These are phyloP conservation scores for Halophytophthora polymorphica DNA, from an alignment of 352 stramenopile species.

Conservation along the genomic window DNA sequence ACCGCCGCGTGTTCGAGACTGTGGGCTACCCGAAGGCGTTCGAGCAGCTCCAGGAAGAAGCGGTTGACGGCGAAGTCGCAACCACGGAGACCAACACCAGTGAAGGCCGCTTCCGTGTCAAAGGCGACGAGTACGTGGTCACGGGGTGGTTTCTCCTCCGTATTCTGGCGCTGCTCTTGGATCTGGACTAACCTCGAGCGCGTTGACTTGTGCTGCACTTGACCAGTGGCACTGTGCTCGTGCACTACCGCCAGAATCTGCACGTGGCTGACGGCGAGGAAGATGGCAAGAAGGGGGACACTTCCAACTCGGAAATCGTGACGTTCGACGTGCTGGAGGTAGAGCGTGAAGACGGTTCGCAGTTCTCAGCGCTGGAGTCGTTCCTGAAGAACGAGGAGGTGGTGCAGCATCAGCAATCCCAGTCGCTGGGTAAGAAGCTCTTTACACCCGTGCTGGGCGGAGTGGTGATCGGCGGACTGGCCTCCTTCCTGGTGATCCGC, in stretches of 20 bases:
- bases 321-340: constrained; percentile 55
- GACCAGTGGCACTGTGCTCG: constrained; percentile 33
- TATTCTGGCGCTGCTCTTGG: neutral
- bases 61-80: constrained; percentile 12
- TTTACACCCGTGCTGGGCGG: constrained; percentile 58
- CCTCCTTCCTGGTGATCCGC: constrained; percentile 70
- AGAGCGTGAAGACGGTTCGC: constrained; percentile 35
- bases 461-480: constrained; percentile 60
- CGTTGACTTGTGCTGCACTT: neutral
- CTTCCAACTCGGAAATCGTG: constrained; percentile 32
- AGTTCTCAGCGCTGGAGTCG: constrained; percentile 64
- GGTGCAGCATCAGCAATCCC: constrained; percentile 51
- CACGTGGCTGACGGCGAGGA: constrained; percentile 4
- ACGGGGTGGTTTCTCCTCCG: neutral
- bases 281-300: constrained; percentile 7
- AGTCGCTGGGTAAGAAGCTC: constrained; percentile 68
- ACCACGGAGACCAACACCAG: constrained; percentile 9
- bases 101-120: constrained; percentile 52
- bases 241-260: constrained; percentile 49
- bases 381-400: constrained; percentile 54
- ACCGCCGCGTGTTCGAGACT: constrained; percentile 65
- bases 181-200: neutral
- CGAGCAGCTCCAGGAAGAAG: constrained; percentile 23
- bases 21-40: constrained; percentile 77
- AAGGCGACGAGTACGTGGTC: constrained; percentile 48